Conservation (phyloP, 495 filamentous ascomycete species). For the Schizothecium vesticola region DNA sequence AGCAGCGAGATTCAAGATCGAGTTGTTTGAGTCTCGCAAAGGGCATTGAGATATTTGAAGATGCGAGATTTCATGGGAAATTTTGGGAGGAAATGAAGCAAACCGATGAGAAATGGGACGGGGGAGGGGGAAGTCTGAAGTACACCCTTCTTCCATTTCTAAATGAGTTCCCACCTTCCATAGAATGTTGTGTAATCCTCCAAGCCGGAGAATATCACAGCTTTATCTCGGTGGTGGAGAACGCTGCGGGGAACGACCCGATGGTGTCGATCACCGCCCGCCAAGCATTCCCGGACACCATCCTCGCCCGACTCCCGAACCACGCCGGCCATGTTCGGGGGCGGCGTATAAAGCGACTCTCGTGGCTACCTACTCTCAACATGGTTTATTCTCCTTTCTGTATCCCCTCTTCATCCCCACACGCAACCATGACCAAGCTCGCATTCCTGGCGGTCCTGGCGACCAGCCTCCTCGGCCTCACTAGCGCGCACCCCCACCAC, state of each 20-base stretch:
- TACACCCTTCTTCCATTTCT: too few species aligned
- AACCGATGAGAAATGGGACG: too few species aligned
- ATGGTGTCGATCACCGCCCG: background rate
- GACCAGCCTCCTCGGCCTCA: background rate
- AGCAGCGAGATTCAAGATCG: too few species aligned
- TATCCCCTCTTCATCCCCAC: background rate
- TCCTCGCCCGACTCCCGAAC: too few species aligned
- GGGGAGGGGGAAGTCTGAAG: too few species aligned
- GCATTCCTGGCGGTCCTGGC: background rate
- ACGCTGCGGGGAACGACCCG: background rate
- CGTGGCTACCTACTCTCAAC: background rate
- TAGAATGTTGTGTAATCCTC: background rate
- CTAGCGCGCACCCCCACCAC: conserved; percentile 13
- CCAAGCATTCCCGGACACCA: background rate
- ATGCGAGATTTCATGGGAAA: background rate
- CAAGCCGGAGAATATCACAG: background rate
- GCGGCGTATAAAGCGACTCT: background rate
- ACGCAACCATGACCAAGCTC: conserved; percentile 1
- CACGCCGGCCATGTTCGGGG: background rate
- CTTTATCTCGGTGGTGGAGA: background rate
- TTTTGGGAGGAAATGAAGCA: too few species aligned
- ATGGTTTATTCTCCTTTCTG: background rate
- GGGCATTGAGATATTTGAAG: background rate
- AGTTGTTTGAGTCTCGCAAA: too few species aligned
- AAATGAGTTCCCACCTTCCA: background rate